phyloP scores from a whole-genome alignment of 495 filamentous ascomycete species.

The Penicillium turbatum region DNA sequence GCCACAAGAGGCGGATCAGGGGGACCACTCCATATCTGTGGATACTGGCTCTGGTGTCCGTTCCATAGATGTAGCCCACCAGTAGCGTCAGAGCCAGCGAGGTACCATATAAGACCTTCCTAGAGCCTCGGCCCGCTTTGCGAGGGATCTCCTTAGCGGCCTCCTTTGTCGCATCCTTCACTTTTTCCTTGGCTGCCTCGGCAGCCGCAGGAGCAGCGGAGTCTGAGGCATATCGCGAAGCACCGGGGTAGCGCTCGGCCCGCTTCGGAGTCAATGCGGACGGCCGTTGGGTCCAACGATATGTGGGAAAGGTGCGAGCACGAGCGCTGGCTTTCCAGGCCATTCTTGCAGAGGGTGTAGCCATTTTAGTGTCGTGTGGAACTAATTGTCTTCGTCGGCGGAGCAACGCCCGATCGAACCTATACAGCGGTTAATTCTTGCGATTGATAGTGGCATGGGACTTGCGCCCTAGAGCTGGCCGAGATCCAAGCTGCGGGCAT shows the following conservation, averaged over 20 bases:
- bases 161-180: slow-evolving; percentile 12
- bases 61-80: slow-evolving; percentile 70
- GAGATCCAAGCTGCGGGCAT: not conserved
- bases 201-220: slow-evolving; percentile 13
- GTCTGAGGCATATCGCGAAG: slow-evolving; percentile 33
- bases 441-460: not conserved
- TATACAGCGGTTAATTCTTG: slow-evolving; percentile 14
- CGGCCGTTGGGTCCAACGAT: slow-evolving; percentile 25
- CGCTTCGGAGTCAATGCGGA: slow-evolving; percentile 16
- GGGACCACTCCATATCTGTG: slow-evolving; percentile 80
- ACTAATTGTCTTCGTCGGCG: slow-evolving; percentile 20
- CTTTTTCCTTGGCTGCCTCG: slow-evolving; percentile 11
- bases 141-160: slow-evolving; percentile 30
- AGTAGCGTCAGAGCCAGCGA: slow-evolving; percentile 47
- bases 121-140: slow-evolving; percentile 31
- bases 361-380: slow-evolving; percentile 19
- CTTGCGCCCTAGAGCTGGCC: not conserved
- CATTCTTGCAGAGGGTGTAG: slow-evolving; percentile 22
- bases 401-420: slow-evolving; percentile 18
- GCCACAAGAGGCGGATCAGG: slow-evolving; percentile 62
- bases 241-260: slow-evolving; percentile 12
- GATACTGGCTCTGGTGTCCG: slow-evolving; percentile 83
- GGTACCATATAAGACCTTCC: slow-evolving; percentile 51
- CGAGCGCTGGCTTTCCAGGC: slow-evolving; percentile 30
- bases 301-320: slow-evolving; percentile 27